Evolutionary conservation across 2,329 filamentous ascomycete species (phyloP).

Genomic region (Zasmidium cellare): DNA sequence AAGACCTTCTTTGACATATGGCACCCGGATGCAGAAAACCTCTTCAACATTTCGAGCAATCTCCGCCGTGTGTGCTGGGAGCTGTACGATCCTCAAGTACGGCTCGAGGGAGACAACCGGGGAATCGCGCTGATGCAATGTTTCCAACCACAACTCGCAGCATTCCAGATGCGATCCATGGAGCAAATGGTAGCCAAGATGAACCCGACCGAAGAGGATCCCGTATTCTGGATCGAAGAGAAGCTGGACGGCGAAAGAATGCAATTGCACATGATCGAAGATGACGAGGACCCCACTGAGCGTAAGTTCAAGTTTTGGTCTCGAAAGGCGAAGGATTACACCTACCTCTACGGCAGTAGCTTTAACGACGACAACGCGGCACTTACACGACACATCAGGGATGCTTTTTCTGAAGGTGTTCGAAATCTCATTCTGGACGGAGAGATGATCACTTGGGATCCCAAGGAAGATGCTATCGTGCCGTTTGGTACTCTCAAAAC

Average conservation of each 20-base stretch:
- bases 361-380: constrained; percentile 73
- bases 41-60: constrained; percentile 88
- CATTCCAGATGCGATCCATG: constrained; percentile 83
- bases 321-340: constrained; percentile 93
- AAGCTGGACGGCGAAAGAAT: constrained; percentile 96
- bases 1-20: constrained; percentile 76
- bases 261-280: constrained; percentile 87
- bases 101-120: constrained; percentile 72
- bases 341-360: constrained; percentile 82
- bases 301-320: constrained; percentile 87
- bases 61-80: constrained; percentile 94
- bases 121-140: constrained; percentile 86
- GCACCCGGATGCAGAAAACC: constrained; percentile 54
- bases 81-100: constrained; percentile 69
- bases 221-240: constrained; percentile 94
- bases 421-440: constrained; percentile 89
- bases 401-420: constrained; percentile 75
- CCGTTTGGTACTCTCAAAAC: constrained; percentile 93
- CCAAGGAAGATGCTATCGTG: constrained; percentile 77
- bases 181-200: constrained; percentile 73
- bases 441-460: constrained; percentile 99
- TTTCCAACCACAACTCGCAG: constrained; percentile 92
- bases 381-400: constrained; percentile 74
- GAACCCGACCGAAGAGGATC: constrained; percentile 66
- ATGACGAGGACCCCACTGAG: constrained; percentile 67